phyloP scores from a whole-genome alignment of 768 basidiomycete genomes.

The Lentinula boryana region DNA sequence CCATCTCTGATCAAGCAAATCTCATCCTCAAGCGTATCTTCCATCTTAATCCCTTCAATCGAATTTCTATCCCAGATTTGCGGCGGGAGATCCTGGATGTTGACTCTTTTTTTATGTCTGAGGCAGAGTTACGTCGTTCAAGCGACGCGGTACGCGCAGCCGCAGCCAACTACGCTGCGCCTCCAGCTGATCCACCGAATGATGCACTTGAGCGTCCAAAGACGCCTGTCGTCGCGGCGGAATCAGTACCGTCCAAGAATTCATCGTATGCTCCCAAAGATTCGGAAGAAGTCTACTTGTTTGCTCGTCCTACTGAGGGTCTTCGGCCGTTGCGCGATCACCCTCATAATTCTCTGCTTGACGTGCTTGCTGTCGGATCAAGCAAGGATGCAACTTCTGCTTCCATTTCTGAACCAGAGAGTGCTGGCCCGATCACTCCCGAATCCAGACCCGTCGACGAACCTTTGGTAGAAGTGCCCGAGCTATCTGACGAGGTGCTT shows the following conservation, averaged over 20 bases:
- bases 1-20: conserved; percentile 66
- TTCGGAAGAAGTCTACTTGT: conserved; percentile 6
- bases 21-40: conserved; percentile 68
- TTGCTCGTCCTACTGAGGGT: neutral
- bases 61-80: conserved; percentile 61
- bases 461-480: conserved; percentile 36
- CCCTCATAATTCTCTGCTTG: conserved; percentile 1
- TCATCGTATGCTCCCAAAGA: neutral
- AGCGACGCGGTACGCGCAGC: conserved; percentile 10
- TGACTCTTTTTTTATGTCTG: conserved; percentile 56
- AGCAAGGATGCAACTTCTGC: neutral
- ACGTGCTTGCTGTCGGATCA: neutral
- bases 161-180: conserved; percentile 15
- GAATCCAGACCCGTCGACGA: conserved; percentile 30
- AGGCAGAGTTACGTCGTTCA: conserved; percentile 31
- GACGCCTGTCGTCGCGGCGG: neutral
- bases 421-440: conserved; percentile 45
- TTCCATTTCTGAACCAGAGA: conserved; percentile 14
- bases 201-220: neutral
- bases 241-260: neutral
- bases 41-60: conserved; percentile 50
- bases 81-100: conserved; percentile 48
- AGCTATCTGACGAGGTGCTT: conserved; percentile 29
- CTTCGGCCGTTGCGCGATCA: neutral
- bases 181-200: neutral